Conservation (phyloP, 495 filamentous ascomycete genomes). For the Bacidia rubella region DNA sequence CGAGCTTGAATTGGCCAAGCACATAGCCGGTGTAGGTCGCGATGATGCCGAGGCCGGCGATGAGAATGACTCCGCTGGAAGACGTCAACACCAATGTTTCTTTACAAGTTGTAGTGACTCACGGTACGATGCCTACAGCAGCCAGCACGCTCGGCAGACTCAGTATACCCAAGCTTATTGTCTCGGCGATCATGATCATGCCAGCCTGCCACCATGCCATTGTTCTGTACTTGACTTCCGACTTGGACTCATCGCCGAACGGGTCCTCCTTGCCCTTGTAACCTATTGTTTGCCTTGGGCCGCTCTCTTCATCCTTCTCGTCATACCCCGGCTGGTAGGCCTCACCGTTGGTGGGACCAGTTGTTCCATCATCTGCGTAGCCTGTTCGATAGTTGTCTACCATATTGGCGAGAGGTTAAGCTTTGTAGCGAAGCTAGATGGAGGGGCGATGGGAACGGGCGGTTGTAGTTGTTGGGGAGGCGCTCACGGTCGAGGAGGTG, state of each 20-base stretch:
- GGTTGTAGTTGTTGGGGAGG: too few relatives aligned
- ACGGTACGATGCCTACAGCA: constrained; percentile 45
- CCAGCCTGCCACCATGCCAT: constrained; percentile 33
- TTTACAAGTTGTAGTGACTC: not conserved
- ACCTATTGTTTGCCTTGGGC: not conserved
- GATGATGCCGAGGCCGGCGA: constrained; percentile 46
- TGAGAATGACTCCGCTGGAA: constrained; percentile 38
- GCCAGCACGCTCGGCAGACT: constrained; percentile 53
- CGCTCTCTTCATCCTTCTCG: constrained; percentile 9
- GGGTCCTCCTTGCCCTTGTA: constrained; percentile 19
- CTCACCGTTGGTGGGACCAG: too few relatives aligned
- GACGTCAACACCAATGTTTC: not conserved
- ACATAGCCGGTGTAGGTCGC: constrained; percentile 68
- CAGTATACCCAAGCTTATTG: constrained; percentile 58
- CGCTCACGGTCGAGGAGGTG: too few relatives aligned
- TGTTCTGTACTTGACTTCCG: constrained; percentile 30
- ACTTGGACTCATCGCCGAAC: constrained; percentile 30
- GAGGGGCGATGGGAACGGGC: too few relatives aligned
- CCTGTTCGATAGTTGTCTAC: too few relatives aligned
- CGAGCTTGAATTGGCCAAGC: constrained; percentile 63
- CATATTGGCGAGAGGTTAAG: too few relatives aligned
- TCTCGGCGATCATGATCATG: constrained; percentile 53
- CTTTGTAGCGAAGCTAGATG: too few relatives aligned
- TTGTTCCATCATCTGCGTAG: too few relatives aligned
- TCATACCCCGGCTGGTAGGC: not conserved